Evolutionary conservation across 106 monocot species (phyloP).

Genomic region (Triglochin maritima): DNA sequence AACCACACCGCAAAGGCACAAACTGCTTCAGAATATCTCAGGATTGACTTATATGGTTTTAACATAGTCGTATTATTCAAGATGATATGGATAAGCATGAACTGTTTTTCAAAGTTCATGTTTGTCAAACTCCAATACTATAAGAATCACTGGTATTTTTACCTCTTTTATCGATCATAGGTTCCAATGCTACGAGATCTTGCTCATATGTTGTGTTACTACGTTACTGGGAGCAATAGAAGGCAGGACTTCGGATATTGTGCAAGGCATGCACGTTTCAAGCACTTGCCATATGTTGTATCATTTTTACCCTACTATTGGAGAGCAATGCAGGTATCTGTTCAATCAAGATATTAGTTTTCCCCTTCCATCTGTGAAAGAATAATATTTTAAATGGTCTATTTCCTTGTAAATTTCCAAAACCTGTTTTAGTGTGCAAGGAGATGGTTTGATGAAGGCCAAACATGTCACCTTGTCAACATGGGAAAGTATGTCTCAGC

Average conservation of each 20-base stretch:
- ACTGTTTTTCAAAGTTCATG: no score
- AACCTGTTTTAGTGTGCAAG: slow-evolving; percentile 43
- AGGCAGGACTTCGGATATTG: slow-evolving; percentile 84
- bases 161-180: slow-evolving; percentile 17
- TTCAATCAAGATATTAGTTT: no score
- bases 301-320: slow-evolving; percentile 99
- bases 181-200: slow-evolving; percentile 82
- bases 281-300: slow-evolving; percentile 78
- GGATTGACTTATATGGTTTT: no score
- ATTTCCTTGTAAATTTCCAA: no score
- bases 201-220: slow-evolving; percentile 88
- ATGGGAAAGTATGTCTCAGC: slow-evolving; percentile 78
- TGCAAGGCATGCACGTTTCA: slow-evolving; percentile 43
- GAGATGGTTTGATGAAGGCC: slow-evolving; percentile 80
- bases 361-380: no score
- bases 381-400: no score
- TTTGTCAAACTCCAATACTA: no score
- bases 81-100: no score
- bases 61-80: no score
- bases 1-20: no score
- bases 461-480: slow-evolving; percentile 54
- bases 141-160: no score
- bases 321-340: slow-evolving; percentile 91
- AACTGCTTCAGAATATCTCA: no score
- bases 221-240: slow-evolving; percentile 86